Evolutionary conservation across 805 yeast species (phyloP), one percentile per base, ranked within the genome.

Genomic region (Scheffersomyces coipomensis): DNA sequence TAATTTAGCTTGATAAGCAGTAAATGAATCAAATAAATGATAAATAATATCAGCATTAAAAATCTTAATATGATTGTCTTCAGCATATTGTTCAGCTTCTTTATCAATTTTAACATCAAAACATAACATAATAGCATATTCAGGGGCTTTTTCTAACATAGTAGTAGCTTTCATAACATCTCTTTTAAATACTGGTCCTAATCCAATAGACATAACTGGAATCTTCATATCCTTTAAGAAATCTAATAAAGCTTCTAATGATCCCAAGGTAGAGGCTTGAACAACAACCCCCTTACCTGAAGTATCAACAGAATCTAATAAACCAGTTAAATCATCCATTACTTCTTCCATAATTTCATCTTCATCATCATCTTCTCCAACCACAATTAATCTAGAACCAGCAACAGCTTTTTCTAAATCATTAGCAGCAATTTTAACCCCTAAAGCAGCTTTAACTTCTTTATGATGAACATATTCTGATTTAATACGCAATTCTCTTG

Each of bases 371-470:
- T 88, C 97, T 48, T 90, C 95, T 32, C 96, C 96, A 49, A 90
- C 97, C 53, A 91, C 91, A 47, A 93, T 70, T 64, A 93, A 74
- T 62, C 99, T 79, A 18, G 99, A 93, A 71, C 99, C 99, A 34
- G 99, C 97, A 60, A 93, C 97, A 10, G 99, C 99, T 69, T 93
- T 91, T 58, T 93, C 99, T 52, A 93, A 79, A 61, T 93, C 99
- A 60, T 88, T 88, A 29, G 99, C 99, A 40, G 98, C 95, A 62
- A 93, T 88, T 77, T 93, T 90, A 41, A 93, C 97, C 79, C 99
- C 99, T 52, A 93, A 76, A 27, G 99, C 99, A 19, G 99, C 99
- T 73, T 91, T 93, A 43, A 93, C 98, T 68, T 91, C 96, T 63
- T 93, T 93, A 70, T 88, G 93, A 62, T 95, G 99, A 37, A 90